Evolutionary conservation across 805 yeast genomes (phyloP), one percentile per base, ranked within the genome.

Genomic region (Hanseniaspora valbyensis): DNA sequence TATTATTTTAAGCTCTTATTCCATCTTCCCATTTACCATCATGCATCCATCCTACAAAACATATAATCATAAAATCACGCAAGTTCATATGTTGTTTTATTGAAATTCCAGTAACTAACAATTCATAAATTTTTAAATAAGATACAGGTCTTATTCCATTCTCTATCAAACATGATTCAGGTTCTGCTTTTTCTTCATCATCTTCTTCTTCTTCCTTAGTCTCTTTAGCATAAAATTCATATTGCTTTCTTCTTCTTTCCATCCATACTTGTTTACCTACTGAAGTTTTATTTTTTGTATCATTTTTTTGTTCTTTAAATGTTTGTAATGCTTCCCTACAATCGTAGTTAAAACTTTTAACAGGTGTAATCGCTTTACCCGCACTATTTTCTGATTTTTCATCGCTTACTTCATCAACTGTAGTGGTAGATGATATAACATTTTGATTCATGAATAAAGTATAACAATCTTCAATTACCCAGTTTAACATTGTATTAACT

Each of bases 21-120:
- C 44, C 50, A 18, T 46, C 50, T 25, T 46, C 50, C 50, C 44
- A 46, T n/a, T 46, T 46, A 14, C 50, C 50, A 18, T 46, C 50
- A 25, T 46, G 50, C 19, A 46, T 38, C 50, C 50, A 46, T 2
- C 50, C 50, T 1, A 46, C 50, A 14, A 46, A 46, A 16, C 44
- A 39, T 4, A 46, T 39, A n/a, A 25, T 30, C 50, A 46, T 46
- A 19, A 39, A 46, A 26, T 46, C 50, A 7, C 24, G 33, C 29
- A 46, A 13, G n/a, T 42, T 38, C 7, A 46, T 13, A 13, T 36
- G 26, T 13, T 46, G 16, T n/a, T 22, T 39, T 4, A 46, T 29
- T 16, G 44, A 16, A 5, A 46, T 32, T 12, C 50, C 50, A 19
- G 19, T 39, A 9, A 46, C 26, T 10, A 46, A 14, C 26, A 46